Percentiles rank a stretch among this genome's conserved stretches.
Evolutionary conservation across 305 asterid genomes (phyloP).

Genomic region (Solanum hybrid): DNA sequence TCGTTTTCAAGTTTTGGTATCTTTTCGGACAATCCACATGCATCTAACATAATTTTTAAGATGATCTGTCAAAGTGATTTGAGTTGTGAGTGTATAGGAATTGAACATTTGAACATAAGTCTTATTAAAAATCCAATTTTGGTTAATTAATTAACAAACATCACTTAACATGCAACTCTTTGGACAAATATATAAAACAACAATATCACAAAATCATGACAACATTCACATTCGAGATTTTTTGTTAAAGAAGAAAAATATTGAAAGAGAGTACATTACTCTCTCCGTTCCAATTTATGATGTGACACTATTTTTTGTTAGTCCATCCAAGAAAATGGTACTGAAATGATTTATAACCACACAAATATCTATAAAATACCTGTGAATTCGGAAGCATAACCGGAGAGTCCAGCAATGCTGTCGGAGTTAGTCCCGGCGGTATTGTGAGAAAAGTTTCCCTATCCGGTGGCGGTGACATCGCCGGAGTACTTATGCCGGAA

Average conservation of each 20-base stretch:
- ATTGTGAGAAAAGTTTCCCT: constrained; percentile 33
- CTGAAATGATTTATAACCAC: neutral
- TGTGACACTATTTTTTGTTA: neutral
- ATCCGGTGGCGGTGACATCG: neutral
- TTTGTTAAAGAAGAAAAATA: neutral
- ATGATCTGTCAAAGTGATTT: no score
- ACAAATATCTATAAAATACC: constrained; percentile 16
- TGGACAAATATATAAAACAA: neutral
- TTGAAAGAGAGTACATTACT: neutral
- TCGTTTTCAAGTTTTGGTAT: no score
- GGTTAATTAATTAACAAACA: neutral
- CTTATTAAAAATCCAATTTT: no score
- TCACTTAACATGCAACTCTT: neutral
- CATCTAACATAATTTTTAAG: no score
- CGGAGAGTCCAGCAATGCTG: constrained; percentile 64
- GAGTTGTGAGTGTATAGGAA: no score
- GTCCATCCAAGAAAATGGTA: neutral
- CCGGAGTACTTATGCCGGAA: neutral
- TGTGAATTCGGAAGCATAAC: constrained; percentile 56
- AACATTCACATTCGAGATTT: neutral
- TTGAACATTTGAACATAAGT: no score
- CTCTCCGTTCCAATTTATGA: no score
- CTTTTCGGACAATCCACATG: no score
- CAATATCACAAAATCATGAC: neutral
- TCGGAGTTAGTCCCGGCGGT: constrained; percentile 53